Evolutionary conservation across 805 yeast species (phyloP).

Genomic region (Zygosaccharomyces pseudorouxii): DNA sequence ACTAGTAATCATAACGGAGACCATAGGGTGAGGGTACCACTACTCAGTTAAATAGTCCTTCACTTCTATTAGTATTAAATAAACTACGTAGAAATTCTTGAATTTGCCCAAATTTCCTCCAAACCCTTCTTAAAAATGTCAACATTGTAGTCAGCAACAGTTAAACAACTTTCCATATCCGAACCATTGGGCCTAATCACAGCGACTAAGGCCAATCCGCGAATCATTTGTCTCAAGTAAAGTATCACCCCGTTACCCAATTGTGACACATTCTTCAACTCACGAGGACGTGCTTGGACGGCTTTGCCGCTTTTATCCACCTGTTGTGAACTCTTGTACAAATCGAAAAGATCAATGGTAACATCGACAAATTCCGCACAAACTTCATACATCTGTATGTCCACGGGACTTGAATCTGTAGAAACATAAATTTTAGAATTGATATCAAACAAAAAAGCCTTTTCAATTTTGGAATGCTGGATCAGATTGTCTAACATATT

Average conservation of each 20-base stretch:
- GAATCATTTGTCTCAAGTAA: constrained; percentile 84
- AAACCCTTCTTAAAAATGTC: constrained; percentile 72
- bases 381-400: constrained; percentile 90
- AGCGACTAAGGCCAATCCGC: constrained; percentile 89
- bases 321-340: constrained; percentile 42
- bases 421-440: constrained; percentile 92
- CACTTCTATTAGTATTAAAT: neutral
- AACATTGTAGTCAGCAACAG: constrained; percentile 86
- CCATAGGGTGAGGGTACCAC: neutral
- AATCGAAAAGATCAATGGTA: constrained; percentile 77
- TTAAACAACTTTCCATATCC: constrained; percentile 44
- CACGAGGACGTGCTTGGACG: constrained; percentile 25
- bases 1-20: no score
- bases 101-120: constrained; percentile 52
- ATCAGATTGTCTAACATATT: constrained; percentile 83
- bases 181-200: constrained; percentile 64
- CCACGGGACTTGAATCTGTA: constrained; percentile 93
- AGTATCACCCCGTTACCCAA: constrained; percentile 80
- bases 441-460: constrained; percentile 87
- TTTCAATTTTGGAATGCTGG: constrained; percentile 85
- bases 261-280: constrained; percentile 62
- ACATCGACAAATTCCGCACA: constrained; percentile 97
- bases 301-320: constrained; percentile 5
- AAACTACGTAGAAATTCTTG: constrained; percentile 20
- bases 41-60: constrained; percentile 6